A percentile compares a stretch with the other conserved stretches of the same genome.
Evolutionary conservation across 495 filamentous ascomycete species (phyloP).

Genomic region (Aspergillus cavernicola): DNA sequence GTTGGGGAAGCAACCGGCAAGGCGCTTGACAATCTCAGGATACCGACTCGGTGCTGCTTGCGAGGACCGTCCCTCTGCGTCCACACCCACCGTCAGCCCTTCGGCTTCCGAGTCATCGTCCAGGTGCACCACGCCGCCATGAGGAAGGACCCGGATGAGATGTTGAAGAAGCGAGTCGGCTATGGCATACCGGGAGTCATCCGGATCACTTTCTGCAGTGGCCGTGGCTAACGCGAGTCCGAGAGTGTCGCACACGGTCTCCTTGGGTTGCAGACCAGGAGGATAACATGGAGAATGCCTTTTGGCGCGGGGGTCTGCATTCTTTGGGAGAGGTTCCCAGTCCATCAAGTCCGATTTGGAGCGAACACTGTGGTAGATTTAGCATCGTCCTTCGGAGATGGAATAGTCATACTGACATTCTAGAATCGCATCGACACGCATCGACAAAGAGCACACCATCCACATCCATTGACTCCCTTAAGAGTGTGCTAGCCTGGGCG

Average conservation of each 20-base stretch:
- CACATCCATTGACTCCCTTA: conserved; percentile 28
- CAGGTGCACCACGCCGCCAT: conserved; percentile 28
- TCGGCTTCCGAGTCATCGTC: neutral
- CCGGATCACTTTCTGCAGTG: neutral
- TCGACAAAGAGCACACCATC: conserved; percentile 39
- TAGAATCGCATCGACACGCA: conserved; percentile 19
- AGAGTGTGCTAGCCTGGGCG: conserved; percentile 29
- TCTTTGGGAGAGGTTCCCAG: conserved; percentile 7
- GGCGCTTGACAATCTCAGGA: neutral
- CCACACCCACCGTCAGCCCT: too few relatives aligned
- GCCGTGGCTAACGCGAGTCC: conserved; percentile 3
- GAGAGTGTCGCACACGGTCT: conserved; percentile 16
- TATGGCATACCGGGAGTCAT: neutral
- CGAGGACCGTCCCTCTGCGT: too few relatives aligned
- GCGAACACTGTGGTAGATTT: neutral
- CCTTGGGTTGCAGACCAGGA: neutral
- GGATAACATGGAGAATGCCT: neutral
- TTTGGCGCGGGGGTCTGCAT: neutral
- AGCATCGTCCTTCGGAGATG: neutral
- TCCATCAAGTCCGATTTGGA: conserved; percentile 11
- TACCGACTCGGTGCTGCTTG: too few relatives aligned
- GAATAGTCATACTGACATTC: conserved; percentile 12
- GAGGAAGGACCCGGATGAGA: conserved; percentile 25
- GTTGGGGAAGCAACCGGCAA: conserved; percentile 37
- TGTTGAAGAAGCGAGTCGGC: conserved; percentile 25